Base-by-base conservation (phyloP, 2,329 filamentous ascomycete species). In the Claviceps spartinae region DNA sequence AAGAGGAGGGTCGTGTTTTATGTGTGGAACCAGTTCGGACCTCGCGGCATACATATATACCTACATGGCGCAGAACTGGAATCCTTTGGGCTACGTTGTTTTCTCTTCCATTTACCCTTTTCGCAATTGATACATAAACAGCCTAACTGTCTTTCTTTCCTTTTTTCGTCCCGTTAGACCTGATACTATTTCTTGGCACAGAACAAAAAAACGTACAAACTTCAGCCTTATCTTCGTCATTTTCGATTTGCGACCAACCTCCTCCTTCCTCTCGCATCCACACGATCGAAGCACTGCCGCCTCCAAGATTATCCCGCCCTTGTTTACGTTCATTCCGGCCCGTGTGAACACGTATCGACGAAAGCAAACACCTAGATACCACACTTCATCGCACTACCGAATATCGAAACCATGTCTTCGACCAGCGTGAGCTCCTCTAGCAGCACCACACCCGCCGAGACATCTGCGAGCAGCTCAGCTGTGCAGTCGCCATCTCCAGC, bases 401-500 rank as follows among this genome's bases (percentile, higher is more conserved):
- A 34, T 3, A 34, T 11, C 30, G 30, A 11, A 34, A 34, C 3
- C 22, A 47, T 47, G 42, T 46, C 49, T 16, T 42, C 43, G 44
- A 22, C 44, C 8, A 41, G 9, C 37, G 3, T 24, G 4, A 47
- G 11, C 34, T 42, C 43, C 37, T 42, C 43, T 38, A 16, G 22
- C 38, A 42, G 42, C 11, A 24, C 37, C 44, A 41, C 37, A 18
- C 44, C 24, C 9, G n/a, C 44, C 4, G 38, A 36, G 22, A 11
- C 38, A 34, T n/a, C 43, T 8, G 24, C 13, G 7, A 36, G n/a
- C 34, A 46, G 18, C 34, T 40, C 49, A 18, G 42, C 49, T 30
- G 16, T 16, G 30, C 42, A 66, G 5, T 57, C 74, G 13, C 63
- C 65, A 13, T 58, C 61, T 16, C 61, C 67, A 8, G 60, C 62